Conservation (phyloP, 179 eudicot genomes). For the Spergularia azorica region DNA sequence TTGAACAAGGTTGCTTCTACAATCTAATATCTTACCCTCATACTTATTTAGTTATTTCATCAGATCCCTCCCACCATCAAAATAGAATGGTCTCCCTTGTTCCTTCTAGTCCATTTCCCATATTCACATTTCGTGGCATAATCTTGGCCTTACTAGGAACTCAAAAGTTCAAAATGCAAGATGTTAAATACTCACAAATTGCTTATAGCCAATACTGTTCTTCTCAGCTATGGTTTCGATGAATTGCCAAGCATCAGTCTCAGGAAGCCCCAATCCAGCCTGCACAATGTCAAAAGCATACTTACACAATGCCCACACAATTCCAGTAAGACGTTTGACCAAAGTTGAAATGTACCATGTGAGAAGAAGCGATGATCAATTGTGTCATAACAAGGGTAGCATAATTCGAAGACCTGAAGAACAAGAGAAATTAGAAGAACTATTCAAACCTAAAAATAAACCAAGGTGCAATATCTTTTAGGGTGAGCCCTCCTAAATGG, state of each 20-base stretch:
- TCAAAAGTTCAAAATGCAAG: constrained; percentile 7
- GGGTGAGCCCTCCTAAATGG: not conserved
- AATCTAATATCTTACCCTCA: not conserved
- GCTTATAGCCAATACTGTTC: constrained; percentile 91
- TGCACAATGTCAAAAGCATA: constrained; percentile 33
- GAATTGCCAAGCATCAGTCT: constrained; percentile 85
- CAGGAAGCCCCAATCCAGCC: constrained; percentile 99
- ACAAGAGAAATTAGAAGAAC: not conserved
- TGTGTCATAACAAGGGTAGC: constrained; percentile 79
- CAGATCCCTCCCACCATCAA: not conserved
- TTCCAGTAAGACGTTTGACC: constrained; percentile 2
- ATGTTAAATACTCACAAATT: constrained; percentile 61
- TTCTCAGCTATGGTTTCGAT: constrained; percentile 97
- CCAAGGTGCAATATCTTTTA: not conserved
- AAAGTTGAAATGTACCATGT: constrained; percentile 60
- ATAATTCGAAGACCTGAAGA: constrained; percentile 78
- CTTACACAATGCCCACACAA: not conserved
- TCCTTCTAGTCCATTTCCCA: constrained; percentile 2
- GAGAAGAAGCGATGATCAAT: constrained; percentile 73
- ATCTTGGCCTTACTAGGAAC: not conserved
- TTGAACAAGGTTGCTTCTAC: not conserved
- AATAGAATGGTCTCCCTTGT: not conserved
- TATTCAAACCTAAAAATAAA: not conserved
- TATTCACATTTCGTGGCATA: not conserved
- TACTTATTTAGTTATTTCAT: not conserved